Base-by-base conservation (phyloP, 2,329 filamentous ascomycete species). In the Helminthosporium solani region DNA sequence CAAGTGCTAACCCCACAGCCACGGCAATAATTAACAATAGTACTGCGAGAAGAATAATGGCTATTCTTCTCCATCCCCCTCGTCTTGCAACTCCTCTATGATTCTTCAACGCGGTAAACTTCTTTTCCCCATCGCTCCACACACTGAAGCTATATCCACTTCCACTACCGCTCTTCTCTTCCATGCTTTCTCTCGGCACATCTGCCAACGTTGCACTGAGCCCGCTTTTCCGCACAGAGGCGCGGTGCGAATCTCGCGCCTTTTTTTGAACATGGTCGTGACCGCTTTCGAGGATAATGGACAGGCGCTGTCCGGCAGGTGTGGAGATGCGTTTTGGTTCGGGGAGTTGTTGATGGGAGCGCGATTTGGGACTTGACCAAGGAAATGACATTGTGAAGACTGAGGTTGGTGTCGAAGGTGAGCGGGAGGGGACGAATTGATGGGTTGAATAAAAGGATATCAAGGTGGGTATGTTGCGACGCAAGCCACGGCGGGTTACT, bases 1-100 rank as follows among this genome's bases (percentile, higher is more conserved):
- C 75, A 1, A 77, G 14, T 2, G 64, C 72, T 12, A 77, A 44
- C 4, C 75, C 75, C 1, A 77, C 16, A 3, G 70, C 58, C 27
- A 73, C 40, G n/a, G 73, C 59, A 40, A 72, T 52, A n/a, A 72
- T 63, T 7, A 67, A 44, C 0, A 57, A 58, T 3, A 72, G 30
- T n/a, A 71, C 16, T 3, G 70, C 42, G 7, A 53, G 58, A 1
- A 60, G 40, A 16, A 76, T 61, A 2, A 75, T 40, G 1, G 60
- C 51, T n/a, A 73, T 46, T 31, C 64, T 60, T 44, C 68, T 71
- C 69, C 72, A 71, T 35, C 72, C 68, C 42, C 72, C 70, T 52
- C 67, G 53, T 44, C 60, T 60, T 11, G 58, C 46, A 23, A 62
- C 47, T n/a, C 59, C 54, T 38, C 53, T 63, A 21, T 55, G 46